phyloP scores from a whole-genome alignment of 345 rosid genomes.

The Mangifera indica region DNA sequence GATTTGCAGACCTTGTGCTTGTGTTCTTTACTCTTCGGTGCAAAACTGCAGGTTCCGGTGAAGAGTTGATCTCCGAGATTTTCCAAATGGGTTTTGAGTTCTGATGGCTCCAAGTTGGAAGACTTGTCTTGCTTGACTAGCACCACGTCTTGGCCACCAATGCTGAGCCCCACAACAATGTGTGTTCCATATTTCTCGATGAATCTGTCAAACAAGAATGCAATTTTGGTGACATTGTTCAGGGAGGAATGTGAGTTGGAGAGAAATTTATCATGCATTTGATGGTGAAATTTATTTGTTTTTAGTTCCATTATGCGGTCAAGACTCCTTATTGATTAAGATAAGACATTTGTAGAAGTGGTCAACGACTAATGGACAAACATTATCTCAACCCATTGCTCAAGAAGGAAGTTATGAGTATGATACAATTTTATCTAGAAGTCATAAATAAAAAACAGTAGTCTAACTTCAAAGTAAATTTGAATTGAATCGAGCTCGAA shows the following conservation, averaged over 20 bases:
- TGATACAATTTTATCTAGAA: no score
- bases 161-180: slow-evolving; percentile 64
- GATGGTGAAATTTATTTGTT: no score
- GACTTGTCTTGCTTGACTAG: slow-evolving; percentile 67
- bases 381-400: no score
- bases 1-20: slow-evolving; percentile 45
- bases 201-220: slow-evolving; percentile 48
- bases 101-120: slow-evolving; percentile 48
- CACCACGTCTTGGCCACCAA: slow-evolving; percentile 82
- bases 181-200: slow-evolving; percentile 92
- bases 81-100: slow-evolving; percentile 62
- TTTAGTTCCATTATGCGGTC: no score
- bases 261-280: background rate
- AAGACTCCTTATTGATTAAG: no score
- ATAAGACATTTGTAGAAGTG: no score
- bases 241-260: background rate
- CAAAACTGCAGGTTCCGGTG: slow-evolving; percentile 60
- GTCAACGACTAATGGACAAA: no score
- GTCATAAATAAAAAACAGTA: no score
- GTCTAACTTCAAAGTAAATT: no score
- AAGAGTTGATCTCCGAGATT: slow-evolving; percentile 84
- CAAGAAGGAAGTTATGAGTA: no score
- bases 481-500: no score
- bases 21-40: slow-evolving; percentile 41
- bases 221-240: no score